Evolutionary conservation across 441 rosid species (phyloP).

Genomic region (Arabidopsis hybrid): DNA sequence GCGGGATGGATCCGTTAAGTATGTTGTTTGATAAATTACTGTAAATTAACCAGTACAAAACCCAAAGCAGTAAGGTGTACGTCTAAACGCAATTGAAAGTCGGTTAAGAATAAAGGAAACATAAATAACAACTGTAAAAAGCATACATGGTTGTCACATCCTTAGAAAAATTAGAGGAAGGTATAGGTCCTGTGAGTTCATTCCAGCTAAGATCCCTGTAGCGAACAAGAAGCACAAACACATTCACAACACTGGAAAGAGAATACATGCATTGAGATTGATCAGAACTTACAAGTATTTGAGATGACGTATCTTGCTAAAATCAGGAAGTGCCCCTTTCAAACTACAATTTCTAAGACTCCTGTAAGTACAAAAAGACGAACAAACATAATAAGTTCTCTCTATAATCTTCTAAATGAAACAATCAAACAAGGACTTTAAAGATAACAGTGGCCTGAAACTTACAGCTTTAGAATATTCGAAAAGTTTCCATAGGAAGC

Average conservation of each 20-base stretch:
- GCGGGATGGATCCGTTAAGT: conserved; percentile 77
- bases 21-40: conserved; percentile 74
- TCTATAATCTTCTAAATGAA: conserved; percentile 7
- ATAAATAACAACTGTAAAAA: conserved; percentile 26
- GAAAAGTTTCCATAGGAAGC: conserved; percentile 71
- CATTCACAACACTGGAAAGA: conserved; percentile 33
- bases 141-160: conserved; percentile 82
- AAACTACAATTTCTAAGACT: conserved; percentile 91
- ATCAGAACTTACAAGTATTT: conserved; percentile 68
- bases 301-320: conserved; percentile 64
- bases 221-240: conserved; percentile 35
- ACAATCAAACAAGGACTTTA: conserved; percentile 3
- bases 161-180: conserved; percentile 64
- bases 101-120: conserved; percentile 16
- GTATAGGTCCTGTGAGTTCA: conserved; percentile 69
- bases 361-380: conserved; percentile 57
- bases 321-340: conserved; percentile 77
- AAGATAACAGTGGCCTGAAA: conserved; percentile 17
- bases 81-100: conserved; percentile 15
- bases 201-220: conserved; percentile 87
- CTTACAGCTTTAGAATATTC: conserved; percentile 76
- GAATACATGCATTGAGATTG: conserved; percentile 33
- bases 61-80: conserved; percentile 30
- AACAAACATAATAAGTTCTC: conserved; percentile 38
- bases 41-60: conserved; percentile 49